Base-by-base conservation (phyloP, 2,329 filamentous ascomycete genomes). In the Trichoderma breve region DNA sequence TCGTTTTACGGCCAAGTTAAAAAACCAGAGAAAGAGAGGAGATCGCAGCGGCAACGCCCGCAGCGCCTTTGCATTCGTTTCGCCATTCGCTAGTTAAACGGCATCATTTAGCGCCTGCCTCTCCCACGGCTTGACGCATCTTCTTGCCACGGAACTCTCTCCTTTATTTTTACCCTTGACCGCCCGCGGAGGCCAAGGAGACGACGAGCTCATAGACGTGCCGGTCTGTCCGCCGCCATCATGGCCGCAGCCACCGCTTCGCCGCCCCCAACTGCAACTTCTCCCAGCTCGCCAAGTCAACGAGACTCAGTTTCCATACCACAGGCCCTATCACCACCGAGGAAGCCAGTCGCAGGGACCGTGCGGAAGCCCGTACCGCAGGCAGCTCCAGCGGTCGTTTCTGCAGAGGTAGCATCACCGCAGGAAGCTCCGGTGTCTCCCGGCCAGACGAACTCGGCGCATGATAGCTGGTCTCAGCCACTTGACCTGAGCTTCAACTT, bases 371-470 rank as follows among this genome's bases (percentile, higher is more conserved):
- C 82, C n/a, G 74, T 84, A 43, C 78, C 82, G 32, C 74, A 79
- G 18, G 71, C 79, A n/a, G 72, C 75, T 61, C 71, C 78, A 61
- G 74, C 76, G 21, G 68, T 74, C 28, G 70, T 74, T 51, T 82
- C 64, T 28, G 71, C 43, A 32, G 74, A 82, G 65, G 83, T 83
- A 24, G 82, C 86, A 28, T 82, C 83, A 72, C 81, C 89, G 72
- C 84, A 85, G 73, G 84, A 86, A 65, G 83, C 84, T 18, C 88
- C 88, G 34, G 82, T 85, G 32, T 90, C 88, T 53, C 88, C 89
- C 21, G 86, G 88, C 71, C 84, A 82, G 71, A 83, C 89, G 69
- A 88, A 86, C 76, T 85, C 87, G 70, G 85, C 86, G 64, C 80
- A 83, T 28, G 86, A 87, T 55, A 83, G 86, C 77, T 89, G 85